Conservation (phyloP, 2,329 filamentous ascomycete species). For the Cercospora sesami region DNA sequence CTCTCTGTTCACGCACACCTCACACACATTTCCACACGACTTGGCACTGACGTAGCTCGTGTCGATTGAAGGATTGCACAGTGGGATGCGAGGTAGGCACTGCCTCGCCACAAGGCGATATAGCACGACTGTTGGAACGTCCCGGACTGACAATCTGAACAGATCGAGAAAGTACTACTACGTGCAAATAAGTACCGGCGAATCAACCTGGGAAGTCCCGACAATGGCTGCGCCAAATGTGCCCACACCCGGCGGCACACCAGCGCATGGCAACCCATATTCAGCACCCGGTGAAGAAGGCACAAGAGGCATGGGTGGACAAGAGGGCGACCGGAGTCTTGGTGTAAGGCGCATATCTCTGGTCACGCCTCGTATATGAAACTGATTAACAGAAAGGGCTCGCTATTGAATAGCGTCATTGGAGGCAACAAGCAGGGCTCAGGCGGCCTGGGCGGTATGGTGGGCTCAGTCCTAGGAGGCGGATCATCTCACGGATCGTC, state of each 20-base stretch:
- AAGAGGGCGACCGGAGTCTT: constrained; percentile 36
- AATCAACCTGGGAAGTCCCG: constrained; percentile 45
- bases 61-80: constrained; percentile 42
- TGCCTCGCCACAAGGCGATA: neutral
- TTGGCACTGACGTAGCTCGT: constrained; percentile 39
- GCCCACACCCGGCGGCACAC: constrained; percentile 42
- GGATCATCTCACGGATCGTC: constrained; percentile 20
- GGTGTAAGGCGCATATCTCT: constrained; percentile 28
- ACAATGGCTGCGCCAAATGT: constrained; percentile 43
- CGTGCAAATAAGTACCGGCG: constrained; percentile 45
- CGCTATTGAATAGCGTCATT: constrained; percentile 33
- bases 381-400: constrained; percentile 29
- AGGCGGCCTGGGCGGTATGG: constrained; percentile 29
- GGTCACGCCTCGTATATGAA: neutral
- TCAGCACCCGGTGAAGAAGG: constrained; percentile 32
- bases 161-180: constrained; percentile 47
- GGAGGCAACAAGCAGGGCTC: constrained; percentile 36
- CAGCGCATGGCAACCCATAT: constrained; percentile 40
- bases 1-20: neutral
- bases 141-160: constrained; percentile 18
- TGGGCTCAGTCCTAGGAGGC: constrained; percentile 28
- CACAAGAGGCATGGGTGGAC: constrained; percentile 32
- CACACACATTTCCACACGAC: constrained; percentile 24
- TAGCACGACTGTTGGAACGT: neutral
- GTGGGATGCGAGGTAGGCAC: constrained; percentile 44